These are phyloP conservation scores for Erodium trifolium DNA, from an alignment of 441 rosid genomes.

Conservation along the genomic window DNA sequence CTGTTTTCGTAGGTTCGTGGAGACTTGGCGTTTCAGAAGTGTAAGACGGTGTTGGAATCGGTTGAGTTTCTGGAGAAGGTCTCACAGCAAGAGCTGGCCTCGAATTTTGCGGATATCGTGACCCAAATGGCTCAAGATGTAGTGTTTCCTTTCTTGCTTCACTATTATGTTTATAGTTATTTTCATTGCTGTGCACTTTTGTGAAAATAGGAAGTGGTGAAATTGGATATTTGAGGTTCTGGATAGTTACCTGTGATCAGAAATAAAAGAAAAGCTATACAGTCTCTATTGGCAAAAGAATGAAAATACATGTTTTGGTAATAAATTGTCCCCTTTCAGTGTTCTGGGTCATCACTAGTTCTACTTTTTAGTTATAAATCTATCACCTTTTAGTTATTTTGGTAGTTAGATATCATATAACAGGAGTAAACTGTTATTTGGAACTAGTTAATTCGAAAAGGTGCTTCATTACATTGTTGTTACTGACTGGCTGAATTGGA, in stretches of 20 bases:
- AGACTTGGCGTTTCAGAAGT: constrained; percentile 81
- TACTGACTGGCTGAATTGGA: neutral
- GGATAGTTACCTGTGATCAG: neutral
- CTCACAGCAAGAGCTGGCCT: constrained; percentile 49
- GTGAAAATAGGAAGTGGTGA: neutral
- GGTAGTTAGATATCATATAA: neutral
- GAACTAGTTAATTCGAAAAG: neutral
- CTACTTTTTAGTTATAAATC: neutral
- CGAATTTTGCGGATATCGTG: constrained; percentile 71
- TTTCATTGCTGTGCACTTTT: neutral
- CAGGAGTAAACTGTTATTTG: neutral
- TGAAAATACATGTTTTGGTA: neutral
- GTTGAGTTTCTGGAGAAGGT: constrained; percentile 52
- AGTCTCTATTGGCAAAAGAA: neutral
- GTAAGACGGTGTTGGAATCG: constrained; percentile 61
- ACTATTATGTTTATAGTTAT: neutral
- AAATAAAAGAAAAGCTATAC: neutral
- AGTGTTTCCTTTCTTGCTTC: constrained; percentile 18
- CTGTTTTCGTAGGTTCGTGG: constrained; percentile 66
- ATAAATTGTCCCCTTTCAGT: neutral
- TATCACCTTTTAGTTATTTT: neutral
- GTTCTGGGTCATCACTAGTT: neutral
- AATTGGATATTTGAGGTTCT: neutral
- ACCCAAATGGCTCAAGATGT: constrained; percentile 93
- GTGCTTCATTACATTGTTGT: neutral